Percentiles rank a stretch among this genome's conserved stretches.
Evolutionary conservation across 768 basidiomycete species (phyloP).

Genomic region (Trametes cubensis): DNA sequence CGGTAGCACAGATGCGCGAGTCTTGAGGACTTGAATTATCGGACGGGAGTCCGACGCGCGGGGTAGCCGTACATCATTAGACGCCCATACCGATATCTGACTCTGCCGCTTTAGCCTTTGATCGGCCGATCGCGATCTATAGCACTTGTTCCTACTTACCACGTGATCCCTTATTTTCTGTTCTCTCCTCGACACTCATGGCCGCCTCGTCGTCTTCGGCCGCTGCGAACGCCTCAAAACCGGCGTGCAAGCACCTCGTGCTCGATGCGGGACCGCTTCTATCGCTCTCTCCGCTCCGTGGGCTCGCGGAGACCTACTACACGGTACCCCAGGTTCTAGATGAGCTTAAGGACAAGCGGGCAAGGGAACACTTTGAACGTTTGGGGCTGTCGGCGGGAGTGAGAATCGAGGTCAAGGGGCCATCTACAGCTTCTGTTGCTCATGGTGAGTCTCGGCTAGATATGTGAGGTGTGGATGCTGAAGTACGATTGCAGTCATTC

Average conservation of each 20-base stretch:
- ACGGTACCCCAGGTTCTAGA: constrained; percentile 90
- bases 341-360: constrained; percentile 87
- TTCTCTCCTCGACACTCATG: constrained; percentile 22
- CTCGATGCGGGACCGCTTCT: constrained; percentile 94
- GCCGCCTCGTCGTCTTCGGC: constrained; percentile 24
- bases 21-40: neutral
- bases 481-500: constrained; percentile 62
- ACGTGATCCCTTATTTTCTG: constrained; percentile 29
- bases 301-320: constrained; percentile 80
- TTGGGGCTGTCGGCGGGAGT: constrained; percentile 78
- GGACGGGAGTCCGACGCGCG: constrained; percentile 13
- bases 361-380: constrained; percentile 83
- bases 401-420: constrained; percentile 67
- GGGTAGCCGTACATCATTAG: neutral
- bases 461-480: constrained; percentile 5
- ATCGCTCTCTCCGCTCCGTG: constrained; percentile 86
- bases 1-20: neutral
- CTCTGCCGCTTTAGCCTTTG: neutral
- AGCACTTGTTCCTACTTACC: constrained; percentile 7
- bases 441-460: constrained; percentile 47
- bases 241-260: constrained; percentile 76
- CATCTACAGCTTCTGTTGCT: constrained; percentile 68
- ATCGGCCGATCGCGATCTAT: constrained; percentile 21
- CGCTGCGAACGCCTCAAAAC: constrained; percentile 28
- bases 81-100: constrained; percentile 5